Percentiles rank a stretch among this genome's conserved stretches.
Evolutionary conservation across 2,329 filamentous ascomycete species (phyloP).

Genomic region (Colletotrichum tabaci): DNA sequence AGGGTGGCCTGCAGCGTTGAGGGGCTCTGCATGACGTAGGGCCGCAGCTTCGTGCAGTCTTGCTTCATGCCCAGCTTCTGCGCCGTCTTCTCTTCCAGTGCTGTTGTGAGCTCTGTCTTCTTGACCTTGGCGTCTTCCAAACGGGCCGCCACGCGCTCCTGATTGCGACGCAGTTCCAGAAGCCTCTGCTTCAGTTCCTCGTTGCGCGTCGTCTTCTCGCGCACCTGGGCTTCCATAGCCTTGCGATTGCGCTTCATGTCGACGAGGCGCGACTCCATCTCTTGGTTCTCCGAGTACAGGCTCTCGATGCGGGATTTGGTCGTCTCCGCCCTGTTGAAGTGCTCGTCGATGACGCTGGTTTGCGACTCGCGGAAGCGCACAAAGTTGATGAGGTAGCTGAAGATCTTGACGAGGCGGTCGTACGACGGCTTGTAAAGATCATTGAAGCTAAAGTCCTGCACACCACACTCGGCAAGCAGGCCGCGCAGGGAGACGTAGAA

Average conservation of each 20-base stretch:
- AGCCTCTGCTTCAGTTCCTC: conserved; percentile 88
- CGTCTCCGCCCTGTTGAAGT: conserved; percentile 91
- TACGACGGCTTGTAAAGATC: conserved; percentile 94
- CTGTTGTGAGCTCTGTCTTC: conserved; percentile 81
- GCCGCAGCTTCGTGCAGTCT: conserved; percentile 89
- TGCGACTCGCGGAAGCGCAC: conserved; percentile 96
- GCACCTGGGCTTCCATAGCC: conserved; percentile 84
- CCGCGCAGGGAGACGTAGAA: conserved; percentile 90
- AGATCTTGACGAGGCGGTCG: conserved; percentile 91
- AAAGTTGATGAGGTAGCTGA: conserved; percentile 99
- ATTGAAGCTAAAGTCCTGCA: conserved; percentile 93
- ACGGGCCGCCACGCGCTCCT: conserved; percentile 86
- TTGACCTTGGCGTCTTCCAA: conserved; percentile 87
- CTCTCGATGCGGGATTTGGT: conserved; percentile 91
- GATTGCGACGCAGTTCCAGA: conserved; percentile 83
- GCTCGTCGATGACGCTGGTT: conserved; percentile 88
- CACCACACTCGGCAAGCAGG: conserved; percentile 88
- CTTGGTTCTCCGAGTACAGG: conserved; percentile 87
- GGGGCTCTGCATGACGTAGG: conserved; percentile 93
- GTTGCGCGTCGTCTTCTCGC: conserved; percentile 88
- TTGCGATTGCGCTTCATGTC: conserved; percentile 86
- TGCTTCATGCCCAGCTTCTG: conserved; percentile 80
- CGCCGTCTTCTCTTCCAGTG: conserved; percentile 80
- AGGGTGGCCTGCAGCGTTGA: conserved; percentile 86
- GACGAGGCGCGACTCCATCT: conserved; percentile 83